Percentiles rank a stretch among this genome's conserved stretches.
phyloP scores from a whole-genome alignment of 192 early-diverging fungal species.

The Backusella morwellensis region DNA sequence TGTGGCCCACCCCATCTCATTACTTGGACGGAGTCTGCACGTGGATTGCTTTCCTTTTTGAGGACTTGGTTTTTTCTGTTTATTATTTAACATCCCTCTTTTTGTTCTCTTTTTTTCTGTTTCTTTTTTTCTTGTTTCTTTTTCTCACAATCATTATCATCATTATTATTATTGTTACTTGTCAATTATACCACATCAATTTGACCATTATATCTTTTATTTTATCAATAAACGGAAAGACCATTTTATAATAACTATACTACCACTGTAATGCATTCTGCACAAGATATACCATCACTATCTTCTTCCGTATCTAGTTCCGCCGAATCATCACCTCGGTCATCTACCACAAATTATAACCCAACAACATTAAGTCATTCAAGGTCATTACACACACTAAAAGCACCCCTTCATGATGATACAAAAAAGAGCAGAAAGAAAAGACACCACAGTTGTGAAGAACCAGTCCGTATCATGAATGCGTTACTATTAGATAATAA shows the following conservation, averaged over 20 bases:
- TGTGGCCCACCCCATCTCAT: neutral
- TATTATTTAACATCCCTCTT: constrained; percentile 3
- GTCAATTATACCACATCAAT: neutral
- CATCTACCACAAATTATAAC: neutral
- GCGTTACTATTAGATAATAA: neutral
- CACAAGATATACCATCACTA: constrained; percentile 10
- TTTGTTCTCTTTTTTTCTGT: neutral
- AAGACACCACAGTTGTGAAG: neutral
- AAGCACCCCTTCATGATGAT: neutral
- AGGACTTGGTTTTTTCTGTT: neutral
- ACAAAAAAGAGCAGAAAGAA: neutral
- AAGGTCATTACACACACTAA: constrained; percentile 2
- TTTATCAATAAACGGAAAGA: neutral
- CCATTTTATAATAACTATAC: neutral
- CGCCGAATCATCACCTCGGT: constrained; percentile 3
- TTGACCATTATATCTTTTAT: neutral
- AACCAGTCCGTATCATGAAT: neutral
- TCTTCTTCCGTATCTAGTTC: constrained; percentile 2
- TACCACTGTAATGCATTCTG: neutral
- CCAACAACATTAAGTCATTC: constrained; percentile 4
- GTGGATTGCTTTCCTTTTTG: constrained; percentile 2
- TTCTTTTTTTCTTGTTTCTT: neutral
- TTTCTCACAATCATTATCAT: neutral
- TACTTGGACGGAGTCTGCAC: neutral
- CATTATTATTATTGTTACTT: neutral